Base-by-base conservation (phyloP, 495 filamentous ascomycete genomes). In the Hypoxylon perforatum region DNA sequence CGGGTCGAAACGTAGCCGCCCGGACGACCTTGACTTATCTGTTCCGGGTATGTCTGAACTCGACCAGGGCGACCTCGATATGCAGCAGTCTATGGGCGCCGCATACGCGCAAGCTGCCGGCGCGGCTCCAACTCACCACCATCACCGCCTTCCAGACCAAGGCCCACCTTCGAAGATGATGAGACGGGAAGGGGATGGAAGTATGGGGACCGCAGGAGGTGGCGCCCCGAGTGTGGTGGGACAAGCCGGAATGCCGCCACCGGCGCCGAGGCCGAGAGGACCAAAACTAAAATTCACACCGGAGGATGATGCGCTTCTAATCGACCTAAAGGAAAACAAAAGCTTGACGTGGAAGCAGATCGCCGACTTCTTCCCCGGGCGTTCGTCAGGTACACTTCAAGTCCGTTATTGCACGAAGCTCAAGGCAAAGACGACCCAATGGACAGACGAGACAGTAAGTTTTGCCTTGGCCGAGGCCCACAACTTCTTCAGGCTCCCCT, bases 291-390 rank as follows among this genome's bases (percentile, higher is more conserved):
- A 94, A 69, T 97, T 96, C 70, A 96, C 92, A 1, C 87, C 91
- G 41, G 92, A 94, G 76, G 93, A 97, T 72, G 93, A 97, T 76
- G 85, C 87, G 49, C 79, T 94, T 49, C 79, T 97, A 38, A 87
- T 96, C 17, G 91, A 94, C 60, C 79, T 97, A 52, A 97, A 97
- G 76, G 93, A 97, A 77, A 92, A 93, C 62, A 94, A 93, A 74
- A 90, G 90, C 67, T 83, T 97, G 68, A 93, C 93, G 8, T 97
- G 93, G 93, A 96, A 95, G 73, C 93, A 97, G 82, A 96, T 97
- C 67, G 90, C 91, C 55, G 92, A 96, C 70, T 96, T 94, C 78
- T 96, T 97, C 69, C 93, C 93, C 7, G 93, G 93, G 10, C 82
- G 93, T 48, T 92, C 91, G 41, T 93, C 90, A 28, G 92, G 92